Conservation (phyloP, 768 basidiomycete genomes). For the Holtermannia corniformis region DNA sequence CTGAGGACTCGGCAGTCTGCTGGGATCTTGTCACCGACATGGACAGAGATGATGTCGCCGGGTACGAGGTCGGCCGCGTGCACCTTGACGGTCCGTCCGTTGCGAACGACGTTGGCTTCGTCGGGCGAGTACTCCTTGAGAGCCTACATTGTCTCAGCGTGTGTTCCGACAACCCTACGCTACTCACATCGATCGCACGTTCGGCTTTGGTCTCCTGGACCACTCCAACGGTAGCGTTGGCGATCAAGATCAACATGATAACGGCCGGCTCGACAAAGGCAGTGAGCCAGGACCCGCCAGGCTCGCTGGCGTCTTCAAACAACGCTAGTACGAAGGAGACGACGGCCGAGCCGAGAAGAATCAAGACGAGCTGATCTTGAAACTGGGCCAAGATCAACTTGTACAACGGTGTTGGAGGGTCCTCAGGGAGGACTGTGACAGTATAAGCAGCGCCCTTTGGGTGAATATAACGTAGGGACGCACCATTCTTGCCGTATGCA, state of each 20-base stretch:
- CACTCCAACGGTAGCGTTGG: slow-evolving; percentile 95
- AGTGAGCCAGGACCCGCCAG: slow-evolving; percentile 50
- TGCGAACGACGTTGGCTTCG: slow-evolving; percentile 80
- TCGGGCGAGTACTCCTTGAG: slow-evolving; percentile 95
- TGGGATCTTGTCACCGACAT: slow-evolving; percentile 90
- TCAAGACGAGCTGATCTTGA: slow-evolving; percentile 96
- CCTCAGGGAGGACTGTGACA: slow-evolving; percentile 74
- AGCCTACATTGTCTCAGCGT: slow-evolving; percentile 50
- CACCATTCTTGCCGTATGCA: slow-evolving; percentile 68
- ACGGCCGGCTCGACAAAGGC: slow-evolving; percentile 94
- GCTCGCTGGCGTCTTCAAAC: slow-evolving; percentile 66
- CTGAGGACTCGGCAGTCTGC: slow-evolving; percentile 86
- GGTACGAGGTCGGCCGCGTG: slow-evolving; percentile 87
- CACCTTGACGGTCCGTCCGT: slow-evolving; percentile 58
- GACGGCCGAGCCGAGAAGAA: slow-evolving; percentile 84
- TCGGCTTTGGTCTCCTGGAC: slow-evolving; percentile 95
- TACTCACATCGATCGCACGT: slow-evolving; percentile 86
- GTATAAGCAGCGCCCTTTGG: background rate
- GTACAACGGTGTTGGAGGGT: slow-evolving; percentile 83
- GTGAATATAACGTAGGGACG: slow-evolving; percentile 3
- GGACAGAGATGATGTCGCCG: slow-evolving; percentile 80
- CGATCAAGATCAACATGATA: slow-evolving; percentile 88
- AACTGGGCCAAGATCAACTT: slow-evolving; percentile 96
- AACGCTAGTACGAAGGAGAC: slow-evolving; percentile 87
- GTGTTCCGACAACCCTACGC: background rate